Evolutionary conservation across 371 early-diverging fungal species (phyloP).

Genomic region (Lichtheimia ornata): DNA sequence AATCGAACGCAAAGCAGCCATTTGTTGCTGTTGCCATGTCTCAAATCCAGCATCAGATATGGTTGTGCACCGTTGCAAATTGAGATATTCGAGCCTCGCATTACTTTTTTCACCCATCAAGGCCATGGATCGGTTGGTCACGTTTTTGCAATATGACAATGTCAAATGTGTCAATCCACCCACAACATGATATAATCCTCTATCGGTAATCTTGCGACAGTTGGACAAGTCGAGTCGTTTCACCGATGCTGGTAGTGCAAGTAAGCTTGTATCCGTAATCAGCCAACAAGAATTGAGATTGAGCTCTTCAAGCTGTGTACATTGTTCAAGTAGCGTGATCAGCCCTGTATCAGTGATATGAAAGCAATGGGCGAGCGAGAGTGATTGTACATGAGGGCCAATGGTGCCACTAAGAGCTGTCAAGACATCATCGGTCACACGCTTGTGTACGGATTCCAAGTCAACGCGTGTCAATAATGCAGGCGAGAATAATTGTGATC

Average conservation of each 20-base stretch:
- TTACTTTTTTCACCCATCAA: constrained; percentile 26
- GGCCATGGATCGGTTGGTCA: constrained; percentile 63
- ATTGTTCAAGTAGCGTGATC: constrained; percentile 26
- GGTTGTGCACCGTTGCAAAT: constrained; percentile 80
- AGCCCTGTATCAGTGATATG: constrained; percentile 58
- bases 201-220: constrained; percentile 78
- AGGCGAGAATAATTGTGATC: background rate
- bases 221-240: constrained; percentile 71
- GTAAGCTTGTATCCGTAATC: constrained; percentile 69
- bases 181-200: constrained; percentile 55
- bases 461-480: constrained; percentile 27
- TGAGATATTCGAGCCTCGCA: constrained; percentile 41
- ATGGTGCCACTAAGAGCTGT: constrained; percentile 14
- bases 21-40: constrained; percentile 39
- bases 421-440: constrained; percentile 38
- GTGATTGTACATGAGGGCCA: constrained; percentile 19
- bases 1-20: constrained; percentile 51
- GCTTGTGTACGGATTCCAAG: constrained; percentile 41
- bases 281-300: constrained; percentile 80
- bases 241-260: background rate
- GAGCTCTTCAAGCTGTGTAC: constrained; percentile 47
- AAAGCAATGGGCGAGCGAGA: constrained; percentile 45
- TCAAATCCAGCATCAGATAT: constrained; percentile 71
- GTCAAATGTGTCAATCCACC: constrained; percentile 39
- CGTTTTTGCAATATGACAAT: constrained; percentile 78